Evolutionary conservation across 768 basidiomycete species (phyloP).

Genomic region (Suillus alpinus): DNA sequence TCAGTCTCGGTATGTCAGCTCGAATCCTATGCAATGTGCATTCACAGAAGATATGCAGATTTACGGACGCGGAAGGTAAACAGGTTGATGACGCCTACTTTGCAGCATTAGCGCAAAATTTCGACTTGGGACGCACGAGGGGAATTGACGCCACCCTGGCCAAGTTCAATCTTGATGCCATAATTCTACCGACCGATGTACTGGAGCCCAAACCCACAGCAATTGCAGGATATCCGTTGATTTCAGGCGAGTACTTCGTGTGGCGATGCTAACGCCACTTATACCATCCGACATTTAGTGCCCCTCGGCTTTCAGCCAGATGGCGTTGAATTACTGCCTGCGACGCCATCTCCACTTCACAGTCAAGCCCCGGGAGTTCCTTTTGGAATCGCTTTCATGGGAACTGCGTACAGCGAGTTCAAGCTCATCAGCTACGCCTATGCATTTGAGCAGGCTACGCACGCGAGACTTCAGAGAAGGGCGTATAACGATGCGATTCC

Average conservation of each 20-base stretch:
- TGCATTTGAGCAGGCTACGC: slow-evolving; percentile 60
- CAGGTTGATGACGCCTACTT: slow-evolving; percentile 36
- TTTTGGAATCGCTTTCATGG: slow-evolving; percentile 55
- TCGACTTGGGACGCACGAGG: slow-evolving; percentile 44
- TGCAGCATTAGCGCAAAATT: slow-evolving; percentile 38
- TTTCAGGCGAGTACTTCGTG: slow-evolving; percentile 37
- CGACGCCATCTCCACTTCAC: slow-evolving; percentile 38
- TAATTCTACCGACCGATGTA: slow-evolving; percentile 38
- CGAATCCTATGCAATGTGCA: neutral
- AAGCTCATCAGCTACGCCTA: slow-evolving; percentile 50
- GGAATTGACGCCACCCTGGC: slow-evolving; percentile 50
- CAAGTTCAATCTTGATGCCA: slow-evolving; percentile 41
- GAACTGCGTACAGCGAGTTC: slow-evolving; percentile 57
- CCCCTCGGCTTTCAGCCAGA: slow-evolving; percentile 55
- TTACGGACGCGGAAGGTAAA: neutral
- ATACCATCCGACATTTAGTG: slow-evolving; percentile 38
- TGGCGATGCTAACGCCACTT: neutral
- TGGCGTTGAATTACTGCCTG: slow-evolving; percentile 37
- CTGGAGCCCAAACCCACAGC: slow-evolving; percentile 30
- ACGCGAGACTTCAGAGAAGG: slow-evolving; percentile 40
- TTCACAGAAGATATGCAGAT: neutral
- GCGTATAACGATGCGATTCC: slow-evolving; percentile 53
- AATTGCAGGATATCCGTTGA: slow-evolving; percentile 58
- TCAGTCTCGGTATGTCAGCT: slow-evolving; percentile 30
- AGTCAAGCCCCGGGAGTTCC: slow-evolving; percentile 41